Conservation (phyloP, 2,329 filamentous ascomycete species). For the Hyphodiscus sp. region DNA sequence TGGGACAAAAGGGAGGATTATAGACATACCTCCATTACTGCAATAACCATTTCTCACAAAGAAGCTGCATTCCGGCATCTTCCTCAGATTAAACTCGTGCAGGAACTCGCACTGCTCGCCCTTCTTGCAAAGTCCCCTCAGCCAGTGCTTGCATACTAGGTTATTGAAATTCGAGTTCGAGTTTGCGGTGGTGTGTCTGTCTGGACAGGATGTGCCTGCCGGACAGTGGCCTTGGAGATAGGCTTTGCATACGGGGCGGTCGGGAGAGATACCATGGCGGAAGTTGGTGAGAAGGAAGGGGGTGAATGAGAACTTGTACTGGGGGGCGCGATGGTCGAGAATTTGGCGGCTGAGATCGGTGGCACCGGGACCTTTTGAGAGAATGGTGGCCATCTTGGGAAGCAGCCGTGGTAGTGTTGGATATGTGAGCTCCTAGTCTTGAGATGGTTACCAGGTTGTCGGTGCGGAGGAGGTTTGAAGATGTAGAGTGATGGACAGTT, state of each 20-base stretch:
- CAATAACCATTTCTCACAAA: conserved; percentile 92
- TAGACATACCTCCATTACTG: conserved; percentile 60
- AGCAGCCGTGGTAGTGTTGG: neutral
- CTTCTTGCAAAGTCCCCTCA: conserved; percentile 95
- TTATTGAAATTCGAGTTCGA: conserved; percentile 56
- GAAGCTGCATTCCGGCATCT: conserved; percentile 98
- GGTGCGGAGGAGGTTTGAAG: too few species aligned
- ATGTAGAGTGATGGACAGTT: too few species aligned
- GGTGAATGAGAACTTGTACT: conserved; percentile 74
- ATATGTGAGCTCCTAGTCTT: neutral
- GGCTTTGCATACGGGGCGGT: conserved; percentile 77
- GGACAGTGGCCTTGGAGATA: conserved; percentile 84
- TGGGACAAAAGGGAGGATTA: neutral
- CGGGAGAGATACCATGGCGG: conserved; percentile 73
- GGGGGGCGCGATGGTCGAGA: conserved; percentile 48
- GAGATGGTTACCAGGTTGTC: too few species aligned
- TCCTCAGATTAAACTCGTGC: conserved; percentile 96
- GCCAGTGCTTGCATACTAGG: conserved; percentile 98
- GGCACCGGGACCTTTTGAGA: conserved; percentile 22
- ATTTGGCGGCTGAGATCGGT: conserved; percentile 35
- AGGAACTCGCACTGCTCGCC: conserved; percentile 95
- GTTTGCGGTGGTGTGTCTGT: conserved; percentile 58
- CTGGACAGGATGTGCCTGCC: conserved; percentile 74
- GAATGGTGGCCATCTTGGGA: conserved; percentile 16
- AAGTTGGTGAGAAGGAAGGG: conserved; percentile 80